Evolutionary conservation across 2,329 filamentous ascomycete genomes (phyloP), one percentile per base, ranked within the genome.

Genomic region (Coleophoma crateriformis): DNA sequence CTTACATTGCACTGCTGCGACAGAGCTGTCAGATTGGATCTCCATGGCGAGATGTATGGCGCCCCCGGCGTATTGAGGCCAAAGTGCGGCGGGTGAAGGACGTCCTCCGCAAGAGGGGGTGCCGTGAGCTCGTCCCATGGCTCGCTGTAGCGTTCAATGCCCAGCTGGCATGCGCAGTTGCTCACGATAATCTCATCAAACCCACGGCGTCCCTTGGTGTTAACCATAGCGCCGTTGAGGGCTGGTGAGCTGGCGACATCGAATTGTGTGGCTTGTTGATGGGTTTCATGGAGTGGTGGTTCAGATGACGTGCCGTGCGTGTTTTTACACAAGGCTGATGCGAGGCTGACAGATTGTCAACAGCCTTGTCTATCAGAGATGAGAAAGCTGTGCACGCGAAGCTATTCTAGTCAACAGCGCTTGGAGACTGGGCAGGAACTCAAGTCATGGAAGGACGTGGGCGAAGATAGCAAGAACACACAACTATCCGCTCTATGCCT

Each of bases 1-100:
- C 71, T 45, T 59, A 78, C 76, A 60, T 84, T 82, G 61, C 76
- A 77, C 39, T 64, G 66, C 54, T 82, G 78, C 1, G 81, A 84
- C 12, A 84, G 66, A 1, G 73, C 75, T 2, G 78, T 81, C 49
- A 84, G 66, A 53, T 83, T 84, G 53, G 77, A 72, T 14, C 81
- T 71, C 56, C 67, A 75, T 14, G 45, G 10, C 20, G 51, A 55
- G 33, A 53, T 33, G 7, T 5, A 27, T 12, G 41, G 41, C 4
- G 19, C 41, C 1, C 41, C 41, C 5, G 15, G 12, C 15, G 20
- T 15, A 14, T 27, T 27, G 7, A 27, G 7, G 27, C 27, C 27
- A 27, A 44, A 32, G 41, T 38, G 35, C 35, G 13, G 35, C 7
- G 35, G 35, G 7, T 44, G 20, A n/a, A 11, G 7, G 12, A 14